Conservation (phyloP, 371 early-diverging fungal genomes). For the Apophysomyces elegans region DNA sequence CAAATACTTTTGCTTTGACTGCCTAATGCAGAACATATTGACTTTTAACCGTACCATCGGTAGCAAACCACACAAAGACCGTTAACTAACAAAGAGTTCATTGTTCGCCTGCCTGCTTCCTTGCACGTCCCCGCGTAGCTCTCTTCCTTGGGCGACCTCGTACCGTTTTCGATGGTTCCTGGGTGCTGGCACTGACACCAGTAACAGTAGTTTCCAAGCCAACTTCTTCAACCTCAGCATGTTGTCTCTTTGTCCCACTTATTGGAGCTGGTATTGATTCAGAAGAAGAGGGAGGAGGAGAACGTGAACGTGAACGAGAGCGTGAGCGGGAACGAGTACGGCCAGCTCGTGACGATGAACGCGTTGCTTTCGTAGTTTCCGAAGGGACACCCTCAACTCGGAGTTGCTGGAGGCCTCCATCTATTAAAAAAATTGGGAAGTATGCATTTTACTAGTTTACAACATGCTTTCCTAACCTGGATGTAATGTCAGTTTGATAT, state of each 20-base stretch:
- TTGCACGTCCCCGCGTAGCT: neutral
- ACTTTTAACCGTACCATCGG: too few species aligned
- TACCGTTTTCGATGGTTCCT: neutral
- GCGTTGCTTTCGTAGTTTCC: neutral
- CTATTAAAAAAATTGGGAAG: conserved; percentile 1
- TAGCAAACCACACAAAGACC: too few species aligned
- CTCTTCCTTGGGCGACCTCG: conserved; percentile 4
- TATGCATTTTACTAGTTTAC: neutral
- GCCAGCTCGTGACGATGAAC: neutral
- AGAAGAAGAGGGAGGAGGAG: too few species aligned
- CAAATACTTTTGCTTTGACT: too few species aligned
- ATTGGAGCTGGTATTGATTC: too few species aligned
- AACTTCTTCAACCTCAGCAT: neutral
- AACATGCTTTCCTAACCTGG: conserved; percentile 19
- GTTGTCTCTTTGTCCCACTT: neutral
- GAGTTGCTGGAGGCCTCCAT: conserved; percentile 43
- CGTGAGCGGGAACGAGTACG: too few species aligned
- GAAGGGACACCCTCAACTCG: conserved; percentile 19
- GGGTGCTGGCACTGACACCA: neutral
- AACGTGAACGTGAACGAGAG: too few species aligned
- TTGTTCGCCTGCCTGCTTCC: too few species aligned
- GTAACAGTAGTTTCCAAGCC: neutral
- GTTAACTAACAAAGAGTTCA: too few species aligned
- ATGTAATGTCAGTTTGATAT: conserved; percentile 28
- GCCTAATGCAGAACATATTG: too few species aligned